Evolutionary conservation across 805 yeast genomes (phyloP).

Genomic region (Zygotorulaspora sp.): DNA sequence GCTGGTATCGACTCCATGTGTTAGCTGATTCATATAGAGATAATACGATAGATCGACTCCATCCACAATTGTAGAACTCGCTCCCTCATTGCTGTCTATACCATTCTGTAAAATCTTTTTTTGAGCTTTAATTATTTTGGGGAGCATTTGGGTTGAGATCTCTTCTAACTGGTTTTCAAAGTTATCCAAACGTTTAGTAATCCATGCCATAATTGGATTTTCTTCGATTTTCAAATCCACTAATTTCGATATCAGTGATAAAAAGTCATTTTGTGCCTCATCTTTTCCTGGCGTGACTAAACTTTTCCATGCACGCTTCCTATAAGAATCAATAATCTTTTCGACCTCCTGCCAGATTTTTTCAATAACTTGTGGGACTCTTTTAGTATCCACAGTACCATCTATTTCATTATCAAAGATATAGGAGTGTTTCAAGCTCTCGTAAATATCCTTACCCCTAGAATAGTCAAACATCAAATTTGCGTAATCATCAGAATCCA

Average conservation of each 20-base stretch:
- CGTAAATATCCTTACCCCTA: slow-evolving; percentile 39
- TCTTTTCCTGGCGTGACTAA: slow-evolving; percentile 31
- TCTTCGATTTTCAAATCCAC: slow-evolving; percentile 59
- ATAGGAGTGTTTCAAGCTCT: slow-evolving; percentile 13
- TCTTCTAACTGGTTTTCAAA: slow-evolving; percentile 40
- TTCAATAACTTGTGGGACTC: slow-evolving; percentile 37
- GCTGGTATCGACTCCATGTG: slow-evolving; percentile 13
- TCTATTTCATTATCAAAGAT: slow-evolving; percentile 16
- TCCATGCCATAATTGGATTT: slow-evolving; percentile 63
- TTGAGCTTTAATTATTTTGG: slow-evolving; percentile 40
- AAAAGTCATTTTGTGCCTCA: slow-evolving; percentile 32
- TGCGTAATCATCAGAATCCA: slow-evolving; percentile 52
- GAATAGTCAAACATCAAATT: slow-evolving; percentile 54
- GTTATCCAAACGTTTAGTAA: slow-evolving; percentile 44
- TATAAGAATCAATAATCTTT: slow-evolving; percentile 49
- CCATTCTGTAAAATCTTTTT: slow-evolving; percentile 37
- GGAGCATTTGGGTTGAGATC: slow-evolving; percentile 40
- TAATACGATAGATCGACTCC: slow-evolving; percentile 37
- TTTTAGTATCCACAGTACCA: slow-evolving; percentile 29
- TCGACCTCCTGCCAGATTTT: slow-evolving; percentile 57
- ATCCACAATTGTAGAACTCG: slow-evolving; percentile 8
- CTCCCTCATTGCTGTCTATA: slow-evolving; percentile 13
- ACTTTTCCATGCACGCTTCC: slow-evolving; percentile 48
- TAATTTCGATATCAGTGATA: slow-evolving; percentile 48
- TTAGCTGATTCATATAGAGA: slow-evolving; percentile 26